Evolutionary conservation across 257 asterid species (phyloP).

Genomic region (Capsicum baccatum): DNA sequence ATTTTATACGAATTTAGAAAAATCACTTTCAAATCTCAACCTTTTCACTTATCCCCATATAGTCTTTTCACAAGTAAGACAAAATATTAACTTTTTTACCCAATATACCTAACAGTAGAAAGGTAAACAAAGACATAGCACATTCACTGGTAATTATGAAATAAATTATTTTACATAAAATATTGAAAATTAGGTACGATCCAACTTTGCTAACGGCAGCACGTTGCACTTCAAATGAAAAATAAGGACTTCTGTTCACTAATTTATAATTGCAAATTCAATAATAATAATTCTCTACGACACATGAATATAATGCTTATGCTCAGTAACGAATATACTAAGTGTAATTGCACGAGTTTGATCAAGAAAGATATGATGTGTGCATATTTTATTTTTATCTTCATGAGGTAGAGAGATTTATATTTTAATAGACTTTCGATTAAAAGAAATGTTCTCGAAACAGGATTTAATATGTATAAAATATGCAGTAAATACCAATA

Average conservation of each 20-base stretch:
- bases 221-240: background rate
- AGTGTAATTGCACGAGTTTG: too few relatives aligned
- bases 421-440: too few relatives aligned
- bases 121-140: background rate
- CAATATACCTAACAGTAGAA: background rate
- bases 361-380: too few relatives aligned
- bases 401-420: too few relatives aligned
- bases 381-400: too few relatives aligned
- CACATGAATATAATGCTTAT: background rate
- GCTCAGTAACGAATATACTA: background rate
- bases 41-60: background rate
- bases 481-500: background rate
- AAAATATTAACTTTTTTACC: background rate
- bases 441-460: too few relatives aligned
- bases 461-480: too few relatives aligned
- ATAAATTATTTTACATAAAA: background rate
- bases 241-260: background rate
- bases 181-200: background rate
- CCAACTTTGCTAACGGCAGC: slow-evolving; percentile 19
- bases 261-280: background rate
- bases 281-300: background rate
- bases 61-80: background rate
- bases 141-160: too few relatives aligned
- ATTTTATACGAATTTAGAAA: background rate
- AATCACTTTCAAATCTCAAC: background rate